Evolutionary conservation across 371 early-diverging fungal species (phyloP).

Genomic region (Coemansia sp.): DNA sequence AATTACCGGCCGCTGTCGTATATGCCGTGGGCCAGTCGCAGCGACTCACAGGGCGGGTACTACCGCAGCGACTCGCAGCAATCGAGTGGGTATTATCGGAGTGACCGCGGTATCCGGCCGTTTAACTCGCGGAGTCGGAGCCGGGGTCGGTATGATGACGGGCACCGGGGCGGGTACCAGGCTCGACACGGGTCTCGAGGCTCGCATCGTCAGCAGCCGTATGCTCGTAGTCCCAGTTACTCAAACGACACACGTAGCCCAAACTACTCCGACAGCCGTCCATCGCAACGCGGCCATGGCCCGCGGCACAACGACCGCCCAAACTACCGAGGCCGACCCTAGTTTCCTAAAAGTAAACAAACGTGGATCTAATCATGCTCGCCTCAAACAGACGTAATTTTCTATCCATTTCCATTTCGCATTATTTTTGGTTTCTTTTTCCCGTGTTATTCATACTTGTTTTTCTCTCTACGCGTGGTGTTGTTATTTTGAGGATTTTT

Average conservation of each 20-base stretch:
- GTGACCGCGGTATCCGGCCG: conserved; percentile 4
- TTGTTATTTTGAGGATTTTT: too few species aligned
- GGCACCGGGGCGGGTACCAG: conserved; percentile 12
- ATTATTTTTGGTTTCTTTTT: background rate
- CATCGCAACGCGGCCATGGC: conserved; percentile 1
- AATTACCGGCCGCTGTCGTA: conserved; percentile 40
- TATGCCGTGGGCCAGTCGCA: conserved; percentile 28
- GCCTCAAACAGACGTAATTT: background rate
- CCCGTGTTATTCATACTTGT: background rate
- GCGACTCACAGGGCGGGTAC: background rate
- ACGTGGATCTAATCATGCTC: background rate
- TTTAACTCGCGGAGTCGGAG: conserved; percentile 25
- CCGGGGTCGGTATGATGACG: conserved; percentile 14
- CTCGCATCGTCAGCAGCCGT: conserved; percentile 31
- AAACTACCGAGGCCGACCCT: background rate
- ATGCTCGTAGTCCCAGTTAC: conserved; percentile 18
- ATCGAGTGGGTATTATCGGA: background rate
- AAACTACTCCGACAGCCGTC: background rate
- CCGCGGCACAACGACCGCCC: conserved; percentile 2
- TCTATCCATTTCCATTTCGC: background rate
- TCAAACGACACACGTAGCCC: background rate
- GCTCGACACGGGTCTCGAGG: conserved; percentile 15
- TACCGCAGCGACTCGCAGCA: background rate
- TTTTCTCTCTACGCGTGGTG: too few species aligned
- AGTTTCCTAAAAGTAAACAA: conserved; percentile 1